phyloP scores from a whole-genome alignment of 345 rosid species.

The Linum lewisii region DNA sequence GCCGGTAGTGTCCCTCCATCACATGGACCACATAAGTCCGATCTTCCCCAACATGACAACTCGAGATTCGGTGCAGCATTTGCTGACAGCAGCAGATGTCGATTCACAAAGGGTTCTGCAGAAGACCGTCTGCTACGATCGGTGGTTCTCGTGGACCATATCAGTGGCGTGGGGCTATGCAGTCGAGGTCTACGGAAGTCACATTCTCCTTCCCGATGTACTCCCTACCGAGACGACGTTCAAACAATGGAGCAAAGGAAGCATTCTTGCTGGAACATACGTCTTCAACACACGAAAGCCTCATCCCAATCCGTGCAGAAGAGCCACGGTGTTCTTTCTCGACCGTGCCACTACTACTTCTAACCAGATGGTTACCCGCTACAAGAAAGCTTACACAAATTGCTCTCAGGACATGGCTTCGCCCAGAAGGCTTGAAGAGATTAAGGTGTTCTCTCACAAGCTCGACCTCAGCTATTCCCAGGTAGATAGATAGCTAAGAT shows the following conservation, averaged over 20 bases:
- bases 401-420: slow-evolving; percentile 41
- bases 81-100: slow-evolving; percentile 35
- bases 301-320: slow-evolving; percentile 52
- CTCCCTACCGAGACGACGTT: slow-evolving; percentile 54
- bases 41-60: slow-evolving; percentile 66
- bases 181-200: slow-evolving; percentile 46
- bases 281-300: slow-evolving; percentile 42
- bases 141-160: slow-evolving; percentile 69
- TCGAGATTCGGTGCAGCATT: slow-evolving; percentile 35
- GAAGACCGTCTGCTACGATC: slow-evolving; percentile 73
- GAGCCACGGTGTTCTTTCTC: slow-evolving; percentile 62
- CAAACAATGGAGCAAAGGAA: slow-evolving; percentile 44
- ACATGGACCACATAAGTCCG: slow-evolving; percentile 47
- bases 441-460: slow-evolving; percentile 51
- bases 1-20: slow-evolving; percentile 75
- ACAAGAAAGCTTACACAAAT: slow-evolving; percentile 37
- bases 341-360: slow-evolving; percentile 26
- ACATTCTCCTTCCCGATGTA: slow-evolving; percentile 28
- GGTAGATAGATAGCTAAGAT: slow-evolving; percentile 21
- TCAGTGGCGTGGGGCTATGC: slow-evolving; percentile 84
- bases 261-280: slow-evolving; percentile 28
- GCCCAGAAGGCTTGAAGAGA: slow-evolving; percentile 49
- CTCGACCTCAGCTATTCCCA: slow-evolving; percentile 44
- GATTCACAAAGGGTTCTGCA: slow-evolving; percentile 69
- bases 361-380: slow-evolving; percentile 19